Evolutionary conservation across 192 early-diverging fungal genomes (phyloP).

Genomic region (Pilaira anomala): DNA sequence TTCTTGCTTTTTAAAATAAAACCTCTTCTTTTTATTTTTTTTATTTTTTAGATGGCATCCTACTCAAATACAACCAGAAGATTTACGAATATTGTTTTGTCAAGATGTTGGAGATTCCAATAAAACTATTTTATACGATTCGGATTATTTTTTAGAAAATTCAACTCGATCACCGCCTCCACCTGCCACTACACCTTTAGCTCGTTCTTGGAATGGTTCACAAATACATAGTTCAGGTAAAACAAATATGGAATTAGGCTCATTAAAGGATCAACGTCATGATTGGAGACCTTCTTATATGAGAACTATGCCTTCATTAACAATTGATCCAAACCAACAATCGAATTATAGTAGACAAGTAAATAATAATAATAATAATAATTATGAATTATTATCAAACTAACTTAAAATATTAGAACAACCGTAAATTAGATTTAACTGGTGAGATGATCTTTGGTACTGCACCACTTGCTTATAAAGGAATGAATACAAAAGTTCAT

Average conservation of each 20-base stretch:
- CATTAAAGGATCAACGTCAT: slow-evolving; percentile 20
- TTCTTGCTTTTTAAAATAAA: background rate
- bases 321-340: slow-evolving; percentile 1
- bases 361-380: background rate
- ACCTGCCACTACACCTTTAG: slow-evolving; percentile 24
- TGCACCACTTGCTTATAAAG: slow-evolving; percentile 49
- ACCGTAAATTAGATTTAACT: slow-evolving; percentile 36
- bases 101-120: slow-evolving; percentile 46
- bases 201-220: slow-evolving; percentile 38
- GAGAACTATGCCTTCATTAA: slow-evolving; percentile 13
- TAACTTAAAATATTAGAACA: slow-evolving; percentile 14
- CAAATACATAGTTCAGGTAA: slow-evolving; percentile 25
- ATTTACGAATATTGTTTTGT: slow-evolving; percentile 49
- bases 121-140: slow-evolving; percentile 47
- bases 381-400: background rate
- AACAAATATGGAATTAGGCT: slow-evolving; percentile 20
- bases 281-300: slow-evolving; percentile 27
- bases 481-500: slow-evolving; percentile 48
- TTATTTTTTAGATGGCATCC: slow-evolving; percentile 38
- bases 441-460: slow-evolving; percentile 55
- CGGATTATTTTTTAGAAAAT: slow-evolving; percentile 28
- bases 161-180: slow-evolving; percentile 20
- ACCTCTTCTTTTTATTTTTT: slow-evolving; percentile 14
- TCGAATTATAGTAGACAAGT: slow-evolving; percentile 13
- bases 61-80: slow-evolving; percentile 35